These are phyloP conservation scores for Tardiomyces depauwii DNA, from an alignment of 1,139 yeast species.

Conservation along the genomic window DNA sequence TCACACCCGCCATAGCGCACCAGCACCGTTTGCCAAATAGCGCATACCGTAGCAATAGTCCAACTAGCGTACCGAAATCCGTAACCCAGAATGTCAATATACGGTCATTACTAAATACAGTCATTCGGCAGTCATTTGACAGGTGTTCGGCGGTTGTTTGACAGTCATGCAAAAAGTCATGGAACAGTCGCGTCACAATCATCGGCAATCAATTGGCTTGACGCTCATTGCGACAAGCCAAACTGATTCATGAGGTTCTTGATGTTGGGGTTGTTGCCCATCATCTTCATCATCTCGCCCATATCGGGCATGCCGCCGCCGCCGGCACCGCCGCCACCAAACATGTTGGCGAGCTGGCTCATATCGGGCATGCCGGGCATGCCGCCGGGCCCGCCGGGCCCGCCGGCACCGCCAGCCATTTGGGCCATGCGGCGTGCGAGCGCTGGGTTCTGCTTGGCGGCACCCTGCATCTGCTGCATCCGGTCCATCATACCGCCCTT, in stretches of 20 bases:
- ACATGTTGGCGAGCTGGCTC: slow-evolving; percentile 35
- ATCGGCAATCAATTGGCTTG: neutral
- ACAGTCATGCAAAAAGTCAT: too few relatives aligned
- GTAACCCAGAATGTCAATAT: too few relatives aligned
- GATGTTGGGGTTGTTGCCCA: slow-evolving; percentile 57
- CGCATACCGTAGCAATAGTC: too few relatives aligned
- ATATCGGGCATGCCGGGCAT: slow-evolving; percentile 34
- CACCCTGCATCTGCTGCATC: slow-evolving; percentile 27
- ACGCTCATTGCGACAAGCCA: slow-evolving; percentile 35
- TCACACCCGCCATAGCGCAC: too few relatives aligned
- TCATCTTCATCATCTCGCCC: slow-evolving; percentile 44
- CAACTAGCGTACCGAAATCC: too few relatives aligned
- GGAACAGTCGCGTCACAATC: too few relatives aligned
- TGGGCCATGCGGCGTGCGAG: slow-evolving; percentile 28
- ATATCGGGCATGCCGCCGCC: slow-evolving; percentile 38
- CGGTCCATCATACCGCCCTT: slow-evolving; percentile 33
- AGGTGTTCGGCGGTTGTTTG: too few relatives aligned
- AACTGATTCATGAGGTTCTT: slow-evolving; percentile 73
- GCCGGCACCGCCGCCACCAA: slow-evolving; percentile 24
- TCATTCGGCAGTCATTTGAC: neutral
- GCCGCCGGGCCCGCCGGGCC: slow-evolving; percentile 18
- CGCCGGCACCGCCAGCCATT: slow-evolving; percentile 16
- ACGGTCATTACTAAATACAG: neutral
- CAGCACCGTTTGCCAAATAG: too few relatives aligned
- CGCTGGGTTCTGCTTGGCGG: slow-evolving; percentile 23